Conservation (phyloP, 2,329 filamentous ascomycete genomes). For the Cladosporium cucumerinum region DNA sequence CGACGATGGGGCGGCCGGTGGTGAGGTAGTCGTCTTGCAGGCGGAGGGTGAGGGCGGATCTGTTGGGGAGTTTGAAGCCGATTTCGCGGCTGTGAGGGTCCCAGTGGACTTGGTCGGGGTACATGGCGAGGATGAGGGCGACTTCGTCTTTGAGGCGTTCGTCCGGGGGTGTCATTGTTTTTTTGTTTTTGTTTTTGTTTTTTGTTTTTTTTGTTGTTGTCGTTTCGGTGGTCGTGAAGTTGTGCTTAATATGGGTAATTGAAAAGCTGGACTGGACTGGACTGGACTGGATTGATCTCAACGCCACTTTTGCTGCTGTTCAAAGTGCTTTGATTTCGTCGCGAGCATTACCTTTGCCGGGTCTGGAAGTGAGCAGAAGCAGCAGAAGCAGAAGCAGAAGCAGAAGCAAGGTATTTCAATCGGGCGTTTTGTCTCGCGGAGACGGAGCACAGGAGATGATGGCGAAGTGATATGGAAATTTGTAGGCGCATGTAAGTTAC, state of each 20-base stretch:
- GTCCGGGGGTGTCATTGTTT: neutral
- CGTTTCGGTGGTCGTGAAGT: neutral
- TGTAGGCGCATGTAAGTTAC: neutral
- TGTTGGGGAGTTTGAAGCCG: slow-evolving; percentile 31
- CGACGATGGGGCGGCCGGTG: slow-evolving; percentile 37
- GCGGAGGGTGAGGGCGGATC: slow-evolving; percentile 36
- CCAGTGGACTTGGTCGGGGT: slow-evolving; percentile 40
- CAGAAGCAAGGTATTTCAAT: neutral
- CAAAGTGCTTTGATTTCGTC: neutral
- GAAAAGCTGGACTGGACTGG: neutral
- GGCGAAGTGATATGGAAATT: neutral
- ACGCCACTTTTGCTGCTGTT: neutral
- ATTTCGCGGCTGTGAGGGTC: slow-evolving; percentile 37
- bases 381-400: too few relatives aligned
- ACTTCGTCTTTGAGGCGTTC: slow-evolving; percentile 32
- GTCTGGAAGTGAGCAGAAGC: neutral
- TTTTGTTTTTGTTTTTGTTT: neutral
- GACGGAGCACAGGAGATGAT: neutral
- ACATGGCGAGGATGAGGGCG: slow-evolving; percentile 44
- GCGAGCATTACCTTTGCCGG: neutral
- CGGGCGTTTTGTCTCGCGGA: neutral
- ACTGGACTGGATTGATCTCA: neutral
- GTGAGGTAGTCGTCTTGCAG: slow-evolving; percentile 40
- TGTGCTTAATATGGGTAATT: neutral
- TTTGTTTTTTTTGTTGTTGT: neutral